These are phyloP conservation scores for Sphagnum magellanicum DNA, from an alignment of 228 moss, liverwort and hornwort genomes.

Conservation along the genomic window DNA sequence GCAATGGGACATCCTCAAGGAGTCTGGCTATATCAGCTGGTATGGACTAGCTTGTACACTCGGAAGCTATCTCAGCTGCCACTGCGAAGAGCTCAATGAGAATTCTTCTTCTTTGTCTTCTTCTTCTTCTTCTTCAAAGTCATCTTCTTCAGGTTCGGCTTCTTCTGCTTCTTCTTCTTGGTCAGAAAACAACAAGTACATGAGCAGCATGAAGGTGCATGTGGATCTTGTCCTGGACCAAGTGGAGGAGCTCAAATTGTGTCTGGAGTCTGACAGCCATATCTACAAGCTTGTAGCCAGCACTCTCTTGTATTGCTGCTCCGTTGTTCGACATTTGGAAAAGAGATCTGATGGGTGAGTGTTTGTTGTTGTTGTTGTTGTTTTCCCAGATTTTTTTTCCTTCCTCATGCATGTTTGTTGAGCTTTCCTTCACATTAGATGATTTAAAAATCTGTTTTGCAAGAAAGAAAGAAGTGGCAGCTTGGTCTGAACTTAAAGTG, in stretches of 20 bases:
- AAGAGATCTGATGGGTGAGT: slow-evolving; percentile 31
- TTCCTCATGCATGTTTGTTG: too few species aligned
- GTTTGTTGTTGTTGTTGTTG: too few species aligned
- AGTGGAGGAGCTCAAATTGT: slow-evolving; percentile 56
- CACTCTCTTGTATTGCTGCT: slow-evolving; percentile 52
- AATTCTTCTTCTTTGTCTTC: too few species aligned
- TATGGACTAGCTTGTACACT: slow-evolving; percentile 48
- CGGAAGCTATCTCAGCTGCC: slow-evolving; percentile 39
- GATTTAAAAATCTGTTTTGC: too few species aligned
- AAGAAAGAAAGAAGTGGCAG: too few species aligned
- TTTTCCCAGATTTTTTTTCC: too few species aligned
- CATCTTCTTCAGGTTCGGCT: not conserved
- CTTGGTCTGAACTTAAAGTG: too few species aligned
- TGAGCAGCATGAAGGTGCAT: slow-evolving; percentile 25
- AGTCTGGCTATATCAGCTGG: slow-evolving; percentile 58
- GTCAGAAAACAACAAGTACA: slow-evolving; percentile 31
- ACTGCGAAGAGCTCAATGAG: slow-evolving; percentile 10
- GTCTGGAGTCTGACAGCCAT: slow-evolving; percentile 49
- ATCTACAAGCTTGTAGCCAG: slow-evolving; percentile 72
- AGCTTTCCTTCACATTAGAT: too few species aligned
- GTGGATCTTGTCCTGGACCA: slow-evolving; percentile 55
- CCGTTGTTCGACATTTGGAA: slow-evolving; percentile 50
- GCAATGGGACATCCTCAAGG: slow-evolving; percentile 48
- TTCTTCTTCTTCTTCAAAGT: too few species aligned
- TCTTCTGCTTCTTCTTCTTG: too few species aligned